Base-by-base conservation (phyloP, 176 grass and related monocot species). In the Ensete glaucum region DNA sequence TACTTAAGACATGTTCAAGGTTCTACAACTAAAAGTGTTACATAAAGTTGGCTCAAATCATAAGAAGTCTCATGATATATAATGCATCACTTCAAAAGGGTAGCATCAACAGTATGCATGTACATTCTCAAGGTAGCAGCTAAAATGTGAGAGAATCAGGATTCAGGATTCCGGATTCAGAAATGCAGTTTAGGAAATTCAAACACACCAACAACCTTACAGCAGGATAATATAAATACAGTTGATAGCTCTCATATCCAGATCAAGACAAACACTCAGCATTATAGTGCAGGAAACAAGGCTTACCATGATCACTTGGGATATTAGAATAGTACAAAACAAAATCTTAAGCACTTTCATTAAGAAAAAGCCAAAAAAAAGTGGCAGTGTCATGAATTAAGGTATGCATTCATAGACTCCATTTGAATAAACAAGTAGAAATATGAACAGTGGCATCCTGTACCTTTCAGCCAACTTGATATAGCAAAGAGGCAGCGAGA, bases 381-480 rank as follows among this genome's bases (percentile, higher is more conserved):
- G 58, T 11, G 24, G 62, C 24, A 1, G 34, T 10, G 24, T 26
- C 21, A 64, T 64, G 9, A 64, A 64, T 8, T 64, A 24, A 16
- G 24, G 20, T 22, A 64, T 25, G 21, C n/a, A 64, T 25, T n/a
- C 22, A 43, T 43, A 34, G 29, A 34, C 29, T 34, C 3, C 34
- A 43, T 6, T 43, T 43, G 34, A 43, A 43, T 43, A 43, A 43
- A 43, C 4, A 43, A 43, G 34, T 43, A 4, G 34, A 43, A 0
- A 43, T 43, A 43, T 43, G 34, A 43, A 43, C 34, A 43, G 43
- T 67, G 16, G 25, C 43, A 19, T 20, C 69, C 51, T 43, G 19
- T 93, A 98, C 95, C 95, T 98, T 76, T 98, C 90, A 64, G 65
- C 77, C 82, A 98, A 85, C 16, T 98, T 98, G 51, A 77, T 57